Evolutionary conservation across 768 basidiomycete genomes (phyloP).

Genomic region (Galerina sulciceps): DNA sequence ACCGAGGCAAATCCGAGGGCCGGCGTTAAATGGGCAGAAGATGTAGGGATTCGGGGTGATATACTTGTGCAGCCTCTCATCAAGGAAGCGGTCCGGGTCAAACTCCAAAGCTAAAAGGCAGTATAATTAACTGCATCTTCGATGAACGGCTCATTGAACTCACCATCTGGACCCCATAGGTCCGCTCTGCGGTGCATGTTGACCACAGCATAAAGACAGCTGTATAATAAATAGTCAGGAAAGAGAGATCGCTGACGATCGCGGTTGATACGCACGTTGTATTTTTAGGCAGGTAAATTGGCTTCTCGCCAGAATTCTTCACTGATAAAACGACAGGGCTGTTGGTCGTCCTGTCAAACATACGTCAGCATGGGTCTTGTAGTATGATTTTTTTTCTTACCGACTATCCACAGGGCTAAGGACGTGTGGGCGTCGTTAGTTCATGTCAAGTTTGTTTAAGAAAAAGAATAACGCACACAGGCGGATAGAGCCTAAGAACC

Average conservation of each 20-base stretch:
- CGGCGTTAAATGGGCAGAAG: constrained; percentile 45
- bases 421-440: neutral
- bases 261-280: neutral
- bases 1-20: constrained; percentile 41
- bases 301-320: constrained; percentile 7
- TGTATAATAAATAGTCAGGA: neutral
- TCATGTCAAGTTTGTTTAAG: neutral
- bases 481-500: constrained; percentile 44
- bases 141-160: neutral
- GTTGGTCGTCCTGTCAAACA: constrained; percentile 24
- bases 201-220: constrained; percentile 37
- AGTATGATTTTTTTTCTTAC: neutral
- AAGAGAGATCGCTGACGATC: neutral
- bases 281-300: constrained; percentile 5
- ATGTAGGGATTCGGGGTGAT: constrained; percentile 47
- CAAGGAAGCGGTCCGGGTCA: constrained; percentile 62
- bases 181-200: constrained; percentile 53
- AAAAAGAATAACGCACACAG: constrained; percentile 28
- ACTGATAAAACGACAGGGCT: constrained; percentile 34
- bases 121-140: neutral
- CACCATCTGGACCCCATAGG: constrained; percentile 59
- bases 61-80: constrained; percentile 49
- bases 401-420: too few species aligned
- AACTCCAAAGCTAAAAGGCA: constrained; percentile 42
- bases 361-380: neutral